Evolutionary conservation across 2,329 filamentous ascomycete species (phyloP), one percentile per base, ranked within the genome.

Genomic region (Exutisphaerella laricina): DNA sequence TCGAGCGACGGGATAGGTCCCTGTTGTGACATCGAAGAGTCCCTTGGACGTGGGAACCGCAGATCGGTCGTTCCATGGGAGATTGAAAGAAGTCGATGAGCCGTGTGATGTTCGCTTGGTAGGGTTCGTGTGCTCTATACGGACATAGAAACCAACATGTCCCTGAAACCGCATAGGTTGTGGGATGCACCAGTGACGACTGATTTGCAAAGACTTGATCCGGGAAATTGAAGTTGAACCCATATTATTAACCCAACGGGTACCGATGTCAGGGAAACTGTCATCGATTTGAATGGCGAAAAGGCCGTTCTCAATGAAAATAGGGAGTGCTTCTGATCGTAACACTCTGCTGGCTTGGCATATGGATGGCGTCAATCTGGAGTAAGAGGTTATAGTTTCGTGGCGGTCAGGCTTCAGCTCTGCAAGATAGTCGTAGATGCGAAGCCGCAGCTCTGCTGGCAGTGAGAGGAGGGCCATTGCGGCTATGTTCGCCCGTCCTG

Each of bases 101-200:
- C 32, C 34, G 18, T 25, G 20, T 4, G 38, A 21, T 1, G 43
- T 32, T 21, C 29, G 32, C 23, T 33, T 33, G 9, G 45, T 39
- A 5, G 28, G 31, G 16, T 26, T 40, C n/a, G 32, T 33, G 26
- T 46, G 31, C 16, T 54, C 51, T 4, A 59, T 22, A 9, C 46
- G 46, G 1, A 60, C 16, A 31, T 60, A 58, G 39, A 60, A 60
- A 4, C 56, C 57, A 1, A 58, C 55, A 31, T 58, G 55, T 6
- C 55, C 54, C 41, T 58, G 49, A 41, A 48, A 51, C 13, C 53
- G 48, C 29, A 49, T 47, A 1, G 55, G 56, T 18, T 41, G 36
- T 1, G 35, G 38, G 7, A 54, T 40, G 8, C 39, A 34, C 57
- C 57, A 60, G 34, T 58, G 55, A 3, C 50, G 49, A 30, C 44